Conservation (phyloP, 345 rosid species). For the Garcia nutans region DNA sequence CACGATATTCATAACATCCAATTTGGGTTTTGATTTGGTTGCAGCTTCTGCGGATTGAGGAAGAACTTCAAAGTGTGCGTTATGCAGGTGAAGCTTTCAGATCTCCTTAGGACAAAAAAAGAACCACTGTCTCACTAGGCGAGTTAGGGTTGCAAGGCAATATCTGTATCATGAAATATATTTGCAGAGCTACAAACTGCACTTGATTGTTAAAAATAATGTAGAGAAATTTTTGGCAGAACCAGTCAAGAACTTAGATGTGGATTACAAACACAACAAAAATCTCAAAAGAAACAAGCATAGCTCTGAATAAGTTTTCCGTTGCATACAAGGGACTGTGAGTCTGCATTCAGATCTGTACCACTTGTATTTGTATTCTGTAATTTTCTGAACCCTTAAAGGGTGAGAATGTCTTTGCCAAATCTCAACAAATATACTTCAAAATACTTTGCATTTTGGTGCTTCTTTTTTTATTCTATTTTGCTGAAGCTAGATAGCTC, state of each 20-base stretch:
- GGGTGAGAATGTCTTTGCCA: neutral
- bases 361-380: neutral
- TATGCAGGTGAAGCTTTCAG: conserved; percentile 89
- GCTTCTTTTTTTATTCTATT: too few relatives aligned
- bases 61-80: conserved; percentile 83
- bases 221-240: conserved; percentile 7
- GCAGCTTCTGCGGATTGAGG: conserved; percentile 98
- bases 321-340: too few relatives aligned
- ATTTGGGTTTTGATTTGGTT: conserved; percentile 11
- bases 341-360: neutral
- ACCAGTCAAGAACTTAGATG: neutral
- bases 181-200: neutral
- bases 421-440: too few relatives aligned
- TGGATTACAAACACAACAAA: neutral
- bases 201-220: neutral
- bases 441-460: neutral
- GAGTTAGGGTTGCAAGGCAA: conserved; percentile 4
- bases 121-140: neutral
- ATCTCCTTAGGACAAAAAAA: conserved; percentile 52
- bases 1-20: neutral
- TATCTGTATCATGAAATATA: neutral
- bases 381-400: neutral
- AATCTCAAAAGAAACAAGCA: neutral
- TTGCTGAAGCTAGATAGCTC: neutral
- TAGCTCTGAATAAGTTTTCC: conserved; percentile 9